Percentiles rank a stretch among this genome's conserved stretches.
Conservation (phyloP, 2,329 filamentous ascomycete genomes). For the Ophiostoma ulmi region DNA sequence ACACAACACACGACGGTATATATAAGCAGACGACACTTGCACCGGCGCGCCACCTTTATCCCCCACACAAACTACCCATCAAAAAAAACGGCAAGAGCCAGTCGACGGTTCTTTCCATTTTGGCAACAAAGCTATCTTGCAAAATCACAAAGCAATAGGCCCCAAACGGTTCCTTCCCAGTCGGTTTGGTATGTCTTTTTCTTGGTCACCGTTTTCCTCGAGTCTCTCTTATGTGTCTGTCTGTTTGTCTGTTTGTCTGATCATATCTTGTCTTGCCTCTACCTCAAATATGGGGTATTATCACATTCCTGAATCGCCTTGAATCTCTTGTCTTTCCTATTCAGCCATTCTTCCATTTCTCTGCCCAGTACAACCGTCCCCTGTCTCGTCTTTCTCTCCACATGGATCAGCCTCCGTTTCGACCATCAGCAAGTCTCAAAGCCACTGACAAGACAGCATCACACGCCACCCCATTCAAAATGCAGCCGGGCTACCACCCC, state of each 20-base stretch:
- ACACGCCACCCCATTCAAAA: neutral
- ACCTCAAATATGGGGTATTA: neutral
- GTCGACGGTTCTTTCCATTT: slow-evolving; percentile 6
- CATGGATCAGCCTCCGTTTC: neutral
- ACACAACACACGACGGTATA: neutral
- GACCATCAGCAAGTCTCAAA: neutral
- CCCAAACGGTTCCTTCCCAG: neutral
- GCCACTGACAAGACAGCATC: neutral
- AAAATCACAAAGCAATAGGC: neutral
- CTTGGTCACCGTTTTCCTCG: neutral
- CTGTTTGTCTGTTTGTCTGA: neutral
- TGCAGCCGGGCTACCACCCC: slow-evolving; percentile 14
- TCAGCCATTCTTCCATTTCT: neutral
- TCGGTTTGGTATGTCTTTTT: neutral
- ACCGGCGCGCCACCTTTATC: slow-evolving; percentile 2
- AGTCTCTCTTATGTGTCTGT: too few species aligned
- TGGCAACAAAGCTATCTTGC: neutral
- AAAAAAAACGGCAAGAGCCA: neutral
- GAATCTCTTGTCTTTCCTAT: neutral
- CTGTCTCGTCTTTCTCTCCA: slow-evolving; percentile 10
- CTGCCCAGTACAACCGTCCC: slow-evolving; percentile 1
- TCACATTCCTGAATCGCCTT: neutral
- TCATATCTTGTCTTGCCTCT: neutral
- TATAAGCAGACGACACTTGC: neutral
- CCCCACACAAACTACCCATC: neutral